Conservation (phyloP, 768 basidiomycete genomes). For the Brasilioporus rufonigricans region DNA sequence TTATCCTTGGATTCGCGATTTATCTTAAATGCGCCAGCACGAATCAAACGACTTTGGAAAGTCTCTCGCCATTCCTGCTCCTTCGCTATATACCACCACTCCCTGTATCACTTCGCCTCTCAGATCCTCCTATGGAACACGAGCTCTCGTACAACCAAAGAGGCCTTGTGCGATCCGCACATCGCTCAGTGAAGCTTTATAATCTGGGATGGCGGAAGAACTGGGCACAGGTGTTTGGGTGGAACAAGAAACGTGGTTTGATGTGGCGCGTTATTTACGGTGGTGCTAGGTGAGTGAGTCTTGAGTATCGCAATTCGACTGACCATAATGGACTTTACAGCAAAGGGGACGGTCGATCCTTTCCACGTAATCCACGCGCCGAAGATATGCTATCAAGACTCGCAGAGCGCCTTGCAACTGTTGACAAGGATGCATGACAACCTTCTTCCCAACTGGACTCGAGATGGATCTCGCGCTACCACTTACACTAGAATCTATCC, state of each 20-base stretch:
- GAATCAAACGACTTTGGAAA: conserved; percentile 84
- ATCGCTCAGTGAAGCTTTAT: conserved; percentile 59
- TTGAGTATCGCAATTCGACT: neutral
- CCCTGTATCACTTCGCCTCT: conserved; percentile 47
- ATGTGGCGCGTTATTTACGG: conserved; percentile 54
- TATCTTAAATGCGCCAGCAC: conserved; percentile 43
- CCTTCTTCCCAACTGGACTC: neutral
- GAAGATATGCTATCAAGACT: conserved; percentile 66
- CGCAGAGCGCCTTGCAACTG: conserved; percentile 57
- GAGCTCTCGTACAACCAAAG: conserved; percentile 68
- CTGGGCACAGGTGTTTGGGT: conserved; percentile 67
- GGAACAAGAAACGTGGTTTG: conserved; percentile 51
- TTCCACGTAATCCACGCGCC: conserved; percentile 65
- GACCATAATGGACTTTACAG: conserved; percentile 31
- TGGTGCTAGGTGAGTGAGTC: conserved; percentile 55
- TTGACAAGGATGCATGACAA: conserved; percentile 46
- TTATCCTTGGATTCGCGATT: neutral
- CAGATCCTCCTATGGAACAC: conserved; percentile 69
- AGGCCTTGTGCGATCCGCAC: conserved; percentile 60
- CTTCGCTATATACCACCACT: conserved; percentile 68
- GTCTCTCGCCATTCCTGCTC: conserved; percentile 70
- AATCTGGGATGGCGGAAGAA: conserved; percentile 74
- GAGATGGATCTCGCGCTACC: neutral
- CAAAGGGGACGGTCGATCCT: conserved; percentile 63
- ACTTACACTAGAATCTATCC: neutral